Evolutionary conservation across 177 flowering plant species (phyloP), one percentile per base, ranked within the genome.

Genomic region (Vitis hybrid): DNA sequence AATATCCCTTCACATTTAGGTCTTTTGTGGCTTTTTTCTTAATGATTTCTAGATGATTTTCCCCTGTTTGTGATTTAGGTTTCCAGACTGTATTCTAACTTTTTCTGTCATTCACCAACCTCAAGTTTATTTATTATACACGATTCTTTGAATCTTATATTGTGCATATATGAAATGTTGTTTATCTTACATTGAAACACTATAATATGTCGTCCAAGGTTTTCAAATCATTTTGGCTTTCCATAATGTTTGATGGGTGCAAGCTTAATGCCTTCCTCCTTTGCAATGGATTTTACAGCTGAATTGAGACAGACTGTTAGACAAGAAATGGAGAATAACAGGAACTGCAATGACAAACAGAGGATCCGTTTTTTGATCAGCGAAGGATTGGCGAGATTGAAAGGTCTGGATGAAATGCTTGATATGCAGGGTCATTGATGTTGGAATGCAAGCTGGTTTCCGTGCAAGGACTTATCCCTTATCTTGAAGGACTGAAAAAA

Each of bases 311-410:
- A 66, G 62, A 79, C 79, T 30, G 85, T 89, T 51, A 85, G 98
- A 66, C 87, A 80, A 73, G 97, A 94, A 80, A 82, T 92, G 84
- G 97, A 92, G 75, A 87, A 77, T 63, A 91, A 89, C 71, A 68
- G 89, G 74, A 64, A 78, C 60, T 86, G 90, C 79, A 76, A 73
- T 10, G 97, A 92, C 77, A 89, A 77, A 76, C 97, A 88, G 70
- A 84, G 72, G 78, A 83, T 92, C 19, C 88, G 88, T 2, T 94
- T 80, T 77, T 78, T 94, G 83, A 74, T 92, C 18, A 92, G 97
- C 64, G 93, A 92, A 71, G 95, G 95, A 57, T 30, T 83, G 65
- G 86, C 83, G 82, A 88, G 87, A 80, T 50, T 94, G 72, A 94
- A 90, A 75, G 60, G 81, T 26, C 79, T 94, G 64, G 82, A 85